Base-by-base conservation (phyloP, 2,329 filamentous ascomycete species). In the Eutypella sp. region DNA sequence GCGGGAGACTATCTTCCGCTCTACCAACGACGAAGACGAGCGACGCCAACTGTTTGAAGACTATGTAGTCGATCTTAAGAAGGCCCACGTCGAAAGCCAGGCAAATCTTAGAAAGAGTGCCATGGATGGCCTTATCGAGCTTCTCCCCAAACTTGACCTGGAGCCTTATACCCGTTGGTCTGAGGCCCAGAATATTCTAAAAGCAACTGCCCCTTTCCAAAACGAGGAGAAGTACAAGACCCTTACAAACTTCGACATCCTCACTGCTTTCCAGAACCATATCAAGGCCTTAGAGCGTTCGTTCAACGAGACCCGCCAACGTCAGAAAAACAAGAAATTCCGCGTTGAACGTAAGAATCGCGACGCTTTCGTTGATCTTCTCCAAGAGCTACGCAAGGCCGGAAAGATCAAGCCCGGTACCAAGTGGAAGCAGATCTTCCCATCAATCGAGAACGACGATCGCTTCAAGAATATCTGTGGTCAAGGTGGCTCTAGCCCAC, bases 111-210 rank as follows among this genome's bases (percentile, higher is more conserved):
- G 87, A 49, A 91, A 87, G 66, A 82, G 82, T 38, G 93, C 92
- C 40, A 85, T 95, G 74, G 87, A 91, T 57, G 86, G 92, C 37
- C 77, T 99, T 38, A 80, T 86, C 44, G 80, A 82, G 33, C 78
- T 97, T 47, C 71, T 99, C 36, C 84, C 87, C 41, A 82, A 82
- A 56, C 76, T 99, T 42, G 80, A 93, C 57, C 74, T 96, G 48
- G 91, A 96, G 63, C 89, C 92, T 2, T 96, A 96, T 65, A 96
- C 92, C 33, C 85, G 89, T 55, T 99, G 95, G 95, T 81, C 86
- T 44, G 89, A 96, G 59, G 93, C 90, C 40, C 89, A 95, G 65
- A 79, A 81, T 54, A 81, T 87, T 59, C 87, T 99, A 57, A 82
- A 89, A 60, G 81, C 81, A 44, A 88, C 87, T 63, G 78, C 84